A percentile compares a stretch with the other conserved stretches of the same genome.
These are phyloP conservation scores for Tetrastigma voinierianum DNA, from an alignment of 164 flowering plant genomes.

Conservation along the genomic window DNA sequence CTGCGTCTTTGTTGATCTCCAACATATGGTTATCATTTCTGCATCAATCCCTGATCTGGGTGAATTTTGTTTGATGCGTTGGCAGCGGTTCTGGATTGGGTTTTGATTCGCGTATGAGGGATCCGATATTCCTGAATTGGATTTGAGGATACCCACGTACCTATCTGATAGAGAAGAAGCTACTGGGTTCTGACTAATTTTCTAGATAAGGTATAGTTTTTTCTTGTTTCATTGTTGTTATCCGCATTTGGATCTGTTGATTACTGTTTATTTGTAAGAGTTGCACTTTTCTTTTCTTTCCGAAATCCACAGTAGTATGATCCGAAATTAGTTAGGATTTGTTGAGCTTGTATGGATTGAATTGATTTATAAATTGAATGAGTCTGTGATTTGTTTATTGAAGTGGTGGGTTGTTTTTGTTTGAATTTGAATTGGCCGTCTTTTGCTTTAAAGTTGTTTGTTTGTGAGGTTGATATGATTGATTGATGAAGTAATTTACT, in stretches of 20 bases:
- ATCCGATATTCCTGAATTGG: conserved; percentile 46
- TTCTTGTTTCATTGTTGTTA: conserved; percentile 6
- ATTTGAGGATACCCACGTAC: conserved; percentile 37
- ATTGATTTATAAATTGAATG: conserved; percentile 1
- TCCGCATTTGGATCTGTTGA: conserved; percentile 24
- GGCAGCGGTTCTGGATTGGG: conserved; percentile 24
- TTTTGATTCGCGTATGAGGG: conserved; percentile 28
- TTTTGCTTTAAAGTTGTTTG: not conserved
- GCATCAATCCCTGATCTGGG: not conserved
- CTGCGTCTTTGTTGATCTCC: conserved; percentile 1
- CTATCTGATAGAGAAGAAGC: conserved; percentile 20
- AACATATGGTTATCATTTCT: conserved; percentile 6
- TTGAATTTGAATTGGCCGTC: not conserved
- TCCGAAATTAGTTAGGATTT: not conserved
- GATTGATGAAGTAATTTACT: conserved; percentile 16
- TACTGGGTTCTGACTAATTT: conserved; percentile 32
- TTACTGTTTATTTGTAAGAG: not conserved
- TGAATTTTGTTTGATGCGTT: conserved; percentile 17
- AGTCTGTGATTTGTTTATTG: not conserved
- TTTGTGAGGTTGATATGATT: conserved; percentile 4
- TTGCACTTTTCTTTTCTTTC: not conserved
- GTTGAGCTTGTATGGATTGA: not conserved
- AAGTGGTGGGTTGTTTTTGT: not conserved
- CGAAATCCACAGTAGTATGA: not conserved
- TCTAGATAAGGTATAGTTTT: conserved; percentile 22